phyloP scores from a whole-genome alignment of 495 filamentous ascomycete genomes.

The Darksidea phi region DNA sequence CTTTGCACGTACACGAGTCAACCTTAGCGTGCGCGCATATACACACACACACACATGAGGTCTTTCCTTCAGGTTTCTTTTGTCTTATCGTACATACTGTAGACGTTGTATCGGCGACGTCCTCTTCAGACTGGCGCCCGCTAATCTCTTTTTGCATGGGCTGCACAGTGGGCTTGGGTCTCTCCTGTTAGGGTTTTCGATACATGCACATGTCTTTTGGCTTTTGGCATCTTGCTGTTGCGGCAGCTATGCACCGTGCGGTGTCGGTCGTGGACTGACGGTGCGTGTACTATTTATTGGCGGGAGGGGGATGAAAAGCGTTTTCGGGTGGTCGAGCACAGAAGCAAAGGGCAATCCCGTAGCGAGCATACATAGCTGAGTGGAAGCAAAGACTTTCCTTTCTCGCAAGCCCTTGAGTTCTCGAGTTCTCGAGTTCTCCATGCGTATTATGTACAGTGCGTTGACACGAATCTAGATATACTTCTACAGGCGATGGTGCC shows the following conservation, averaged over 20 bases:
- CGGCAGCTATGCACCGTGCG: conserved; percentile 14
- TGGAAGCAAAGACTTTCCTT: conserved; percentile 21
- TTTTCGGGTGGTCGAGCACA: background rate
- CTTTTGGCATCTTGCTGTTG: conserved; percentile 20
- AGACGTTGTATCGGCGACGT: conserved; percentile 33
- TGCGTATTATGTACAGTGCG: too few species aligned
- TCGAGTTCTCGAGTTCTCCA: background rate
- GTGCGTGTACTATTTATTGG: conserved; percentile 31
- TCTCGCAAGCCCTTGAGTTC: background rate
- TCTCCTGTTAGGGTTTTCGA: conserved; percentile 22
- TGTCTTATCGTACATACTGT: conserved; percentile 34
- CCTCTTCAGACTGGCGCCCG: conserved; percentile 31
- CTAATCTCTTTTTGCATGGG: conserved; percentile 35
- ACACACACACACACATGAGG: background rate
- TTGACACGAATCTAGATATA: too few species aligned
- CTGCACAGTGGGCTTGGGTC: conserved; percentile 29
- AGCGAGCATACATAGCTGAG: conserved; percentile 36
- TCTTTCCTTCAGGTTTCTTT: conserved; percentile 29
- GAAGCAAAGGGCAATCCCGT: conserved; percentile 11
- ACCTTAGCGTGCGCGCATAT: background rate
- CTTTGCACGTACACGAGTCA: conserved; percentile 33
- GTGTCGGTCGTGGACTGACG: conserved; percentile 18
- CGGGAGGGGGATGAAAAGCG: conserved; percentile 12
- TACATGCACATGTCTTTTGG: conserved; percentile 36
- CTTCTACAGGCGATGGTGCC: too few species aligned